A percentile compares a stretch with the other conserved stretches of the same genome.
These are phyloP conservation scores for Tricholoma sp. DNA, from an alignment of 768 basidiomycete species.

Conservation along the genomic window DNA sequence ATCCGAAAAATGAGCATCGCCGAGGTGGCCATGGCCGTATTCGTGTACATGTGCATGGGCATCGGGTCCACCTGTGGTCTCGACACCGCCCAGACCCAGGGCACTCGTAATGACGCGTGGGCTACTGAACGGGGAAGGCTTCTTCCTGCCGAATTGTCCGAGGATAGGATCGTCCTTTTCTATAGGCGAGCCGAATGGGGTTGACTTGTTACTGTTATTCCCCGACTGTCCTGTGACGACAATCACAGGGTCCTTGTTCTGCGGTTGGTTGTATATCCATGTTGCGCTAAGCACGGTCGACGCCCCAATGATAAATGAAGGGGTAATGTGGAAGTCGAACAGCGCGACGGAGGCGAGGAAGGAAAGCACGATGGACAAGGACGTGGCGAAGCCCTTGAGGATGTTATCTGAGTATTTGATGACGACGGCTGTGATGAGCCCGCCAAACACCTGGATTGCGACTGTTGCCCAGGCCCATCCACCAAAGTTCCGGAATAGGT, in stretches of 20 bases:
- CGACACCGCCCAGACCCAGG: conserved; percentile 31
- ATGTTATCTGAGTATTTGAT: conserved; percentile 98
- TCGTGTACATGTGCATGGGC: background rate
- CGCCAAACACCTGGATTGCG: conserved; percentile 84
- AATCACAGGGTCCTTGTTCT: conserved; percentile 26
- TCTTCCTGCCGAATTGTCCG: conserved; percentile 50
- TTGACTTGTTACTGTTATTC: conserved; percentile 10
- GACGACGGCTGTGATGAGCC: conserved; percentile 89
- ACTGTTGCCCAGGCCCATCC: conserved; percentile 97
- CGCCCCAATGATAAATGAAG: conserved; percentile 81
- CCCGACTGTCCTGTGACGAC: conserved; percentile 19
- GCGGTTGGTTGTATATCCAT: conserved; percentile 90
- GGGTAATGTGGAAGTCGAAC: conserved; percentile 87
- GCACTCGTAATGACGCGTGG: conserved; percentile 47
- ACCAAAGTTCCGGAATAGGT: conserved; percentile 84
- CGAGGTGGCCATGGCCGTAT: conserved; percentile 1
- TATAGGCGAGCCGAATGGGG: conserved; percentile 31
- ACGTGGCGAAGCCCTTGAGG: conserved; percentile 96
- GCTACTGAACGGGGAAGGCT: conserved; percentile 42
- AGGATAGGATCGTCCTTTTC: conserved; percentile 52
- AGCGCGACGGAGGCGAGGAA: conserved; percentile 91
- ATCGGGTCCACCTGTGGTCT: background rate
- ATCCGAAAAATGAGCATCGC: conserved; percentile 12
- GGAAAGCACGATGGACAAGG: conserved; percentile 88
- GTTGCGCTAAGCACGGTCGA: conserved; percentile 84